Conservation (phyloP, 176 grass and related monocot genomes). For the Oryza brachyantha region DNA sequence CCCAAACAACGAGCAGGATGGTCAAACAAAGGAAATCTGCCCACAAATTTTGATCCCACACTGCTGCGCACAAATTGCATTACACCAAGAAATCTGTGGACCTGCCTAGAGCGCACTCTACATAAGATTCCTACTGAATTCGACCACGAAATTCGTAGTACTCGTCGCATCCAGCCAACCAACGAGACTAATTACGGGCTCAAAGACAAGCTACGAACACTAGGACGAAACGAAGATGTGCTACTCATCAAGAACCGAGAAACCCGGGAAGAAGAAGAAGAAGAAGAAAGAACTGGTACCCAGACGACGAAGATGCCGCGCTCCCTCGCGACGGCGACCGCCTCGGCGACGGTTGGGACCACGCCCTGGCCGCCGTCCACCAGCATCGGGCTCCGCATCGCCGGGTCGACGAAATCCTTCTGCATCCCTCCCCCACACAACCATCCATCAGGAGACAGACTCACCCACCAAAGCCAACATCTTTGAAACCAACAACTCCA, state of each 20-base stretch:
- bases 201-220: neutral
- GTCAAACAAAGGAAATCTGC: neutral
- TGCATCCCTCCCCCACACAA: constrained; percentile 9
- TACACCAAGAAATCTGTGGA: neutral
- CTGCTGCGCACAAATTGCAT: neutral
- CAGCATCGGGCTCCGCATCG: constrained; percentile 50
- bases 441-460: neutral
- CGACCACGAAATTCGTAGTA: constrained; percentile 2
- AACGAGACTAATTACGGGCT: neutral
- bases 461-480: neutral
- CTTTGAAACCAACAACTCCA: neutral
- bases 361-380: constrained; percentile 47
- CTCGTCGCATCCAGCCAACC: neutral
- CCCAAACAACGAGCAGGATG: neutral
- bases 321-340: constrained; percentile 48
- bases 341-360: constrained; percentile 50
- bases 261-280: neutral
- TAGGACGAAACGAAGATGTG: neutral
- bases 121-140: neutral
- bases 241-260: neutral
- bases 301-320: constrained; percentile 66
- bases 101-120: neutral
- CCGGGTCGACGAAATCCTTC: constrained; percentile 68
- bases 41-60: neutral
- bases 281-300: constrained; percentile 30